Base-by-base conservation (phyloP, 768 basidiomycete species). In the Serpula lacrymans region DNA sequence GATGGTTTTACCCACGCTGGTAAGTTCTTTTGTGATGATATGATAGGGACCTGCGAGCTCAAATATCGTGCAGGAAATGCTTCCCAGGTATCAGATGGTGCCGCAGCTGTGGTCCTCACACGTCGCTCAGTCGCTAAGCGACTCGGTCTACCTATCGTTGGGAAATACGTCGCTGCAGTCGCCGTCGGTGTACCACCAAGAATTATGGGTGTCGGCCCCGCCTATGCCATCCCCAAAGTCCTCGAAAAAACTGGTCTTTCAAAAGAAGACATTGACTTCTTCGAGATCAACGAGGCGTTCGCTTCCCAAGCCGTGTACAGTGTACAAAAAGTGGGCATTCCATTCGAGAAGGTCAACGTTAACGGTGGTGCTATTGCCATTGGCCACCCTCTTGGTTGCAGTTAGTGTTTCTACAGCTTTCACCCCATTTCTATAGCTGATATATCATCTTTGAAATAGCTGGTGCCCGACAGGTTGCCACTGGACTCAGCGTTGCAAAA, bases 181-280 rank as follows among this genome's bases (percentile, higher is more conserved):
- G 76, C 71, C 23, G 78, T 85, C 8, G 92, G 93, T 51, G 90
- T 94, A 11, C 85, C 88, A 3, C 88, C 88, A 31, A 77, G 79
- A 47, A 80, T 92, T 59, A 93, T 92, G 89, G 91, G 91, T 54
- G 80, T 95, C 53, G 92, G 92, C 39, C 92, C 92, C 2, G 88
- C 88, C 25, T 86, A 76, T 60, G 93, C 91, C 33, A 89, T 93
- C 49, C 90, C 91, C 31, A 76, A 77, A 43, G 72, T 73, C 21
- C 79, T 93, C 42, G 70, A 75, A 51, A 74, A 78, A 53, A 70
- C 77, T 1, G 86, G 88, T 12, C 69, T 94, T 34, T 59, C 65
- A 30, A 67, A 71, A 44, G 65, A 76, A 33, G 92, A 94, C 52
- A 68, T 95, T 50, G 91, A 95, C 65, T 88, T 94, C 57, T 95